phyloP scores from a whole-genome alignment of 108 stramenopile genomes.

The Cyclotella baltica region DNA sequence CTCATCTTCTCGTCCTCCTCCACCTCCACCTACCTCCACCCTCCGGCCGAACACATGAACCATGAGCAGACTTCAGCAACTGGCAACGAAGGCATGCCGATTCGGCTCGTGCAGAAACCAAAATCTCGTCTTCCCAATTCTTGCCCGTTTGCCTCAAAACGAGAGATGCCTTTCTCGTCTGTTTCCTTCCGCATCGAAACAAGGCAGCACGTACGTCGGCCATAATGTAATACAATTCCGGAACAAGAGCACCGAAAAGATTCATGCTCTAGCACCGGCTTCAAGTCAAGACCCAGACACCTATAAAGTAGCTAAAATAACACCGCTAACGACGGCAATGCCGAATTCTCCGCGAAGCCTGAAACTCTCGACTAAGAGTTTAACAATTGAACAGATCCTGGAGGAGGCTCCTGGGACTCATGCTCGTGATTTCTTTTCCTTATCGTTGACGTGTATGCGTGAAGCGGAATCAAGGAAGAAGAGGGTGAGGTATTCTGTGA shows the following conservation, averaged over 20 bases:
- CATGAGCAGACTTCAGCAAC: neutral
- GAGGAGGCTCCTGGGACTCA: slow-evolving; percentile 61
- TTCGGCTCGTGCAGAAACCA: too few relatives aligned
- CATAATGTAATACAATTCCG: neutral
- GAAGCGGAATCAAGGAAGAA: slow-evolving; percentile 39
- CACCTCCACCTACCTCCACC: too few relatives aligned
- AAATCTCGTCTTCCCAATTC: too few relatives aligned
- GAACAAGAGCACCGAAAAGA: neutral
- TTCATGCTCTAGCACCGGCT: neutral
- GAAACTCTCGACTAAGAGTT: slow-evolving; percentile 24
- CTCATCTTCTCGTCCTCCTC: too few relatives aligned
- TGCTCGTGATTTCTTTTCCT: slow-evolving; percentile 82
- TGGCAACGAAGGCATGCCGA: neutral
- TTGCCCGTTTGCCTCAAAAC: too few relatives aligned
- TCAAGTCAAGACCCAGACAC: slow-evolving; percentile 21
- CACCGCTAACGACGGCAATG: slow-evolving; percentile 14
- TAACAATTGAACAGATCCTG: slow-evolving; percentile 61
- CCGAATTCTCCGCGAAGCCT: slow-evolving; percentile 16
- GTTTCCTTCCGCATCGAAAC: neutral
- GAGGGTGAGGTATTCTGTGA: slow-evolving; percentile 37
- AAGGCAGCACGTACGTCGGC: neutral
- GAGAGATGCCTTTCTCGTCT: neutral
- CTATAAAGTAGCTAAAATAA: slow-evolving; percentile 45
- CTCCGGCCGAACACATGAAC: too few relatives aligned
- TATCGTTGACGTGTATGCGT: slow-evolving; percentile 64